A percentile compares a stretch with the other conserved stretches of the same genome.
Conservation (phyloP, 2,329 filamentous ascomycete species). For the Xylariaceae sp. region DNA sequence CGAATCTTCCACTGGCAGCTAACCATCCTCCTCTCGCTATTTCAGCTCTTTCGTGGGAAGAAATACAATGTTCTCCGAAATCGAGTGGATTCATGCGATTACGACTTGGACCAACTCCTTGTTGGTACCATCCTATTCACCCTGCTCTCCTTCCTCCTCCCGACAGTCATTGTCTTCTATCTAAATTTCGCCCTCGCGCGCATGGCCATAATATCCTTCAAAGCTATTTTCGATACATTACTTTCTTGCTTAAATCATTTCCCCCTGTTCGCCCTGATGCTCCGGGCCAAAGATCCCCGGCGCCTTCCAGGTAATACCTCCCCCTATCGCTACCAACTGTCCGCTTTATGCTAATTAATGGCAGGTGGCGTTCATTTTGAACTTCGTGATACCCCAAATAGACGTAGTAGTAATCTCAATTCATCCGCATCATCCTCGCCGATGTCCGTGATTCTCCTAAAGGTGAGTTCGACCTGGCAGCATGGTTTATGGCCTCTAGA, state of each 20-base stretch:
- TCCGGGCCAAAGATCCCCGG: constrained; percentile 86
- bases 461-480: constrained; percentile 49
- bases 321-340: background rate
- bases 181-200: constrained; percentile 90
- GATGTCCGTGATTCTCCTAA: constrained; percentile 81
- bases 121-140: constrained; percentile 97
- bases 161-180: constrained; percentile 95
- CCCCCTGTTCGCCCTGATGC: constrained; percentile 93
- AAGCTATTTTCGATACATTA: constrained; percentile 85
- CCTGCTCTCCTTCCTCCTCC: constrained; percentile 87
- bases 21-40: constrained; percentile 93
- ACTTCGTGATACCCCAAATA: constrained; percentile 68
- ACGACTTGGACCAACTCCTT: constrained; percentile 93
- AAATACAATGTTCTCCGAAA: constrained; percentile 96
- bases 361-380: constrained; percentile 83
- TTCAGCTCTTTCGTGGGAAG: constrained; percentile 96
- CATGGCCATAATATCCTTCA: constrained; percentile 91
- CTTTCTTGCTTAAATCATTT: constrained; percentile 96
- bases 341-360: constrained; percentile 2
- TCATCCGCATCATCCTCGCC: constrained; percentile 38
- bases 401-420: constrained; percentile 36
- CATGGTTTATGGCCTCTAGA: background rate
- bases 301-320: constrained; percentile 74
- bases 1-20: constrained; percentile 99
- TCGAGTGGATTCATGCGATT: constrained; percentile 97